Percentiles rank a stretch among this genome's conserved stretches.
These are phyloP conservation scores for Auriculariales sp. DNA, from an alignment of 768 basidiomycete species.

Conservation along the genomic window DNA sequence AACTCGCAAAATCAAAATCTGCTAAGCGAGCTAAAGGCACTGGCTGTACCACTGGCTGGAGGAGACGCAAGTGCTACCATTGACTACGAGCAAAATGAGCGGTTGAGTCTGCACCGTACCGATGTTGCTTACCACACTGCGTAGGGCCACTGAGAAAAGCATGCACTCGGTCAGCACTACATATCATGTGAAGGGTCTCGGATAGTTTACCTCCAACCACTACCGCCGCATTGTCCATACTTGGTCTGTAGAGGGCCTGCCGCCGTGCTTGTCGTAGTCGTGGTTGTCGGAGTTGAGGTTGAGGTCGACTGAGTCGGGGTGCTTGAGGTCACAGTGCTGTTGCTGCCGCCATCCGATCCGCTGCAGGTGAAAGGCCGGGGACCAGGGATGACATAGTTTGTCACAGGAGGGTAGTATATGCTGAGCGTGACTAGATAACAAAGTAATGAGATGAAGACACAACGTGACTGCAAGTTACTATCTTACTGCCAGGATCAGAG, in stretches of 20 bases:
- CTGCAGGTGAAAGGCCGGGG: slow-evolving; percentile 15
- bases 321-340: neutral
- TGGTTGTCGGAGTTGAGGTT: neutral
- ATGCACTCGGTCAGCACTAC: too few relatives aligned
- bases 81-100: too few relatives aligned
- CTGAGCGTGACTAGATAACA: slow-evolving; percentile 14
- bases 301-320: slow-evolving; percentile 1
- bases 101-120: too few relatives aligned
- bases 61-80: too few relatives aligned
- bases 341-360: slow-evolving; percentile 3
- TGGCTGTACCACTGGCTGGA: too few relatives aligned
- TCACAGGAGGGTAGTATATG: slow-evolving; percentile 12
- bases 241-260: slow-evolving; percentile 3
- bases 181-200: too few relatives aligned
- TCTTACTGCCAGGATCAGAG: slow-evolving; percentile 17
- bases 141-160: too few relatives aligned
- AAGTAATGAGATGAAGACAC: neutral
- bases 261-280: neutral
- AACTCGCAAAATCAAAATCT: too few relatives aligned
- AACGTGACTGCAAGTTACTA: too few relatives aligned
- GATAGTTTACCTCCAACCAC: neutral
- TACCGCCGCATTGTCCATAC: neutral
- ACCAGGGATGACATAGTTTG: slow-evolving; percentile 14
- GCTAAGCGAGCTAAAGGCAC: too few relatives aligned
- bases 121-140: too few relatives aligned